Conservation (phyloP, 345 rosid species). For the Pistacia atlantica region DNA sequence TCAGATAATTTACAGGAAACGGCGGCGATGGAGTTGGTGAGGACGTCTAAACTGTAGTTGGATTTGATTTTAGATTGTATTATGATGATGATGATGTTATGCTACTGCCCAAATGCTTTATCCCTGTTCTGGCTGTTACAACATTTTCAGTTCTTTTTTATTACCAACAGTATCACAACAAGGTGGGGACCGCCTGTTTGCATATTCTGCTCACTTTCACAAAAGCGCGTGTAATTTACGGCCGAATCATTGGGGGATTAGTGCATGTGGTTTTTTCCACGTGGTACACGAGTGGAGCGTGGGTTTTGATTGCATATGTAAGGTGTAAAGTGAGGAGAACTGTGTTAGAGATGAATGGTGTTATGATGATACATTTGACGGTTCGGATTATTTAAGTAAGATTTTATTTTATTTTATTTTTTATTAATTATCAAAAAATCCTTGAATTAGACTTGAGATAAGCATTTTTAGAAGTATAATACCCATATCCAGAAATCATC, state of each 20-base stretch:
- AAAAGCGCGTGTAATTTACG: constrained; percentile 8
- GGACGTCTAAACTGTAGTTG: constrained; percentile 21
- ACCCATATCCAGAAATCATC: too few relatives aligned
- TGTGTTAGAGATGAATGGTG: too few relatives aligned
- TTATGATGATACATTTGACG: too few relatives aligned
- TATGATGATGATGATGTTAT: constrained; percentile 19
- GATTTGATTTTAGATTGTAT: constrained; percentile 4
- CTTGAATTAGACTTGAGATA: too few relatives aligned
- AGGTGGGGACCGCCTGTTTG: neutral
- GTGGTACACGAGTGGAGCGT: neutral
- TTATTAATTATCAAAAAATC: too few relatives aligned
- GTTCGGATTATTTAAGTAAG: too few relatives aligned
- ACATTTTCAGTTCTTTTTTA: neutral
- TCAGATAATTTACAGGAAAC: constrained; percentile 34
- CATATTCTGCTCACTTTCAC: too few relatives aligned
- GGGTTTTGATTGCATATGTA: too few relatives aligned
- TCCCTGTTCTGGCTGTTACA: neutral
- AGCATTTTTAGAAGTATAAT: too few relatives aligned
- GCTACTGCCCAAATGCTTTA: neutral
- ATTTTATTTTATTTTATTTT: too few relatives aligned
- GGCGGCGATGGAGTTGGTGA: constrained; percentile 25
- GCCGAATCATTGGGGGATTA: neutral
- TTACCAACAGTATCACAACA: neutral
- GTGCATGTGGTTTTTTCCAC: neutral
- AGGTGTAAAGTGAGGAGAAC: too few relatives aligned